Evolutionary conservation across 345 rosid genomes (phyloP).

Genomic region (Chamaenerion angustifolium): DNA sequence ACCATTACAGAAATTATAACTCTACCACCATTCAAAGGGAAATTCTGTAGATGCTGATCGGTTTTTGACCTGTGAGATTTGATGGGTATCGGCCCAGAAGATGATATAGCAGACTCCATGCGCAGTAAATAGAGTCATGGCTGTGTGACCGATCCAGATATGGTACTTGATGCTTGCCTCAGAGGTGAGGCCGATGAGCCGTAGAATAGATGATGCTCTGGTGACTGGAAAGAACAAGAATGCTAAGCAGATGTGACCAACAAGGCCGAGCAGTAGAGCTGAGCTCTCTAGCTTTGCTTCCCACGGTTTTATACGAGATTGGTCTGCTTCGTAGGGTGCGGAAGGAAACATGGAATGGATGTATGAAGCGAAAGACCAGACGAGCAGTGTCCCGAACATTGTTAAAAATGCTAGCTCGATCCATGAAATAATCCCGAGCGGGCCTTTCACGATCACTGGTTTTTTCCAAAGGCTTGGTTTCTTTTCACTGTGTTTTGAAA

Average conservation of each 20-base stretch:
- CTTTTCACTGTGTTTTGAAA: not conserved
- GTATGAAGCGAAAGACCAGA: slow-evolving; percentile 25
- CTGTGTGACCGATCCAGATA: slow-evolving; percentile 29
- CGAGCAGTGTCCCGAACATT: slow-evolving; percentile 20
- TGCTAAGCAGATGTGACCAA: slow-evolving; percentile 26
- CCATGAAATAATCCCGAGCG: slow-evolving; percentile 32
- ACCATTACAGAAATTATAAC: not conserved
- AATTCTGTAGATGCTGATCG: too few relatives aligned
- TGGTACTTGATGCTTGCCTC: slow-evolving; percentile 36
- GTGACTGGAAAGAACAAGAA: slow-evolving; percentile 37
- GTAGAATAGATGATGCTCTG: slow-evolving; percentile 29
- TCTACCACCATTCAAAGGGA: too few relatives aligned
- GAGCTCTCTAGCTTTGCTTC: slow-evolving; percentile 12
- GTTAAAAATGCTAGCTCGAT: slow-evolving; percentile 20
- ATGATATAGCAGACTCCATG: slow-evolving; percentile 28
- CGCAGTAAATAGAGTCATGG: slow-evolving; percentile 23
- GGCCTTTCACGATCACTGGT: slow-evolving; percentile 29
- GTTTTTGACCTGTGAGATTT: slow-evolving; percentile 19
- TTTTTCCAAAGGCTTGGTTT: slow-evolving; percentile 16
- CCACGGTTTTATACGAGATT: slow-evolving; percentile 17
- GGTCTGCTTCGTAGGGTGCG: slow-evolving; percentile 6
- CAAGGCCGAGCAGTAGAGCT: slow-evolving; percentile 13
- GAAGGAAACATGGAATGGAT: slow-evolving; percentile 11
- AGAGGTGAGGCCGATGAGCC: slow-evolving; percentile 25
- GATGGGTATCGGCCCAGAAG: slow-evolving; percentile 19